A percentile compares a stretch with the other conserved stretches of the same genome.
These are phyloP conservation scores for Centaurea solstitialis DNA, from an alignment of 129 eudicot species.

Conservation along the genomic window DNA sequence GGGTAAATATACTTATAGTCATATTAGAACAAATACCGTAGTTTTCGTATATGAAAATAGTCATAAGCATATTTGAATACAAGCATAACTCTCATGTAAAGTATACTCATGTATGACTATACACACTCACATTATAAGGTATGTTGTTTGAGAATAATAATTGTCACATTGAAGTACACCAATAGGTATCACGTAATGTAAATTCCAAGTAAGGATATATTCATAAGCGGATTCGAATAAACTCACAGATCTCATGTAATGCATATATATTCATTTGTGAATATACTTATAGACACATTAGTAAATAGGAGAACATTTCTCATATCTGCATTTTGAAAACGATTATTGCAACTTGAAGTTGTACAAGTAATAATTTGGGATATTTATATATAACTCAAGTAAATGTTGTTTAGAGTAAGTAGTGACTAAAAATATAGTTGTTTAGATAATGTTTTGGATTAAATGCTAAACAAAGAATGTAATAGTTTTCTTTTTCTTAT, in stretches of 20 bases:
- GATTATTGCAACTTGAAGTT: background rate
- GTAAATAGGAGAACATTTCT: too few relatives aligned
- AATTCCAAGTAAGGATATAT: background rate
- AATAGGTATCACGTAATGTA: background rate
- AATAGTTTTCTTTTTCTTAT: too few relatives aligned
- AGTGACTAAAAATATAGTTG: too few relatives aligned
- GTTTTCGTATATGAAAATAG: background rate
- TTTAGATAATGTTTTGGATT: too few relatives aligned
- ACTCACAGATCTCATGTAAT: background rate
- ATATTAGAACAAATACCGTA: too few relatives aligned
- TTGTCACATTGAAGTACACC: background rate
- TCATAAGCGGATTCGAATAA: background rate
- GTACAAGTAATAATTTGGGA: background rate
- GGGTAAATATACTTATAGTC: too few relatives aligned
- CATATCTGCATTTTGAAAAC: background rate
- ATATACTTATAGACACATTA: too few relatives aligned
- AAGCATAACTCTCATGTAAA: background rate
- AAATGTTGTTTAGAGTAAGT: too few relatives aligned
- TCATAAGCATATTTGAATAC: background rate
- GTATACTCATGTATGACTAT: background rate
- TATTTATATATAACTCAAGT: too few relatives aligned
- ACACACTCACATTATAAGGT: background rate
- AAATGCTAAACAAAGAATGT: too few relatives aligned
- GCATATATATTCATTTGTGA: background rate
- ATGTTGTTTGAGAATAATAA: background rate